phyloP scores from a whole-genome alignment of 768 basidiomycete species.

The Hemileccinum impolitum region DNA sequence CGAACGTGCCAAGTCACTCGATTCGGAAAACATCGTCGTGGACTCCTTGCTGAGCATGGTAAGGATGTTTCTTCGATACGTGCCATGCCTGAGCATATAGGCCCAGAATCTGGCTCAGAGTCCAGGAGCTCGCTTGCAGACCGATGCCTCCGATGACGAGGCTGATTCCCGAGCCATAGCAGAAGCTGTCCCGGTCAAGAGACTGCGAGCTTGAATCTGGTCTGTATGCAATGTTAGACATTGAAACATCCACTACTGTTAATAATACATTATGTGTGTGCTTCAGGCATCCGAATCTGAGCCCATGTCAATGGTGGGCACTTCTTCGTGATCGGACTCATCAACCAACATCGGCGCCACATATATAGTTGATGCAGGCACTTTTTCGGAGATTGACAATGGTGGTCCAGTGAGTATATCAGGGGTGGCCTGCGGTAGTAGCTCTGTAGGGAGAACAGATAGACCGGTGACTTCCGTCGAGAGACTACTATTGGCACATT shows the following conservation, averaged over 20 bases:
- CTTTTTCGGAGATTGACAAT: slow-evolving; percentile 1
- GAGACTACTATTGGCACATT: not conserved
- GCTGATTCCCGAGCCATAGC: slow-evolving; percentile 2
- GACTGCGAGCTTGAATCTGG: slow-evolving; percentile 11
- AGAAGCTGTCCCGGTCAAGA: slow-evolving; percentile 10
- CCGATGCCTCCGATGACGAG: slow-evolving; percentile 38
- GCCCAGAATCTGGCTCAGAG: slow-evolving; percentile 24
- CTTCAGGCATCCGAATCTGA: slow-evolving; percentile 65
- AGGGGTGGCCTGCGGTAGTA: not conserved
- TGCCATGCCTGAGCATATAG: slow-evolving; percentile 4
- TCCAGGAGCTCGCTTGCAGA: slow-evolving; percentile 4
- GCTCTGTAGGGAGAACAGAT: not conserved
- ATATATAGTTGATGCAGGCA: not conserved
- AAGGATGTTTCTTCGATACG: slow-evolving; percentile 3
- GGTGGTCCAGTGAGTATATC: not conserved
- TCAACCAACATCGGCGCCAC: slow-evolving; percentile 19
- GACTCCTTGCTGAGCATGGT: slow-evolving; percentile 55
- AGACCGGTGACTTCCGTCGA: not conserved
- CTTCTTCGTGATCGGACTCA: slow-evolving; percentile 68
- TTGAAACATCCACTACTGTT: not conserved
- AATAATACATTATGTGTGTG: not conserved
- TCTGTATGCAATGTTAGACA: not conserved
- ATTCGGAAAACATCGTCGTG: slow-evolving; percentile 54
- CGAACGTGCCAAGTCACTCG: slow-evolving; percentile 57
- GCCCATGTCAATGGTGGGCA: slow-evolving; percentile 74